Evolutionary conservation across 208 protist genomes (phyloP).

Genomic region (Novymonas esmeraldas): DNA sequence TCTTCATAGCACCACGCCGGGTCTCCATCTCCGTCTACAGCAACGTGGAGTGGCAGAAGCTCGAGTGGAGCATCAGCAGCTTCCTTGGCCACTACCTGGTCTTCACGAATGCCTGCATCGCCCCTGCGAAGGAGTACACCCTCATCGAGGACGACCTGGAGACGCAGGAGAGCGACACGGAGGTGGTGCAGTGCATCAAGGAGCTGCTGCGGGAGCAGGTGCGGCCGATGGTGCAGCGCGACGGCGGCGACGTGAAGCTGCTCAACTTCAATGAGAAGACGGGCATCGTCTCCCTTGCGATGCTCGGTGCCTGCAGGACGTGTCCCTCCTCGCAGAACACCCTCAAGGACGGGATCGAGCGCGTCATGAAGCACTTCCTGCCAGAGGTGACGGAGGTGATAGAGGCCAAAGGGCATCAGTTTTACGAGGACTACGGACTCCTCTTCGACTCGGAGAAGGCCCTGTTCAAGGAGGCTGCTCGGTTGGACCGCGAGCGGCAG

Average conservation of each 20-base stretch:
- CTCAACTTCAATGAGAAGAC: constrained; percentile 86
- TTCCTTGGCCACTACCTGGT: constrained; percentile 90
- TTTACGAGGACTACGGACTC: constrained; percentile 85
- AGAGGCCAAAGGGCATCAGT: constrained; percentile 72
- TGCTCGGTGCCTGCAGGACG: constrained; percentile 91
- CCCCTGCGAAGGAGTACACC: constrained; percentile 76
- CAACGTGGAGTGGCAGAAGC: constrained; percentile 65
- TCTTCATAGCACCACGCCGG: constrained; percentile 83
- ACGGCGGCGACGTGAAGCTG: constrained; percentile 93
- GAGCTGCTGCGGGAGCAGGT: constrained; percentile 92
- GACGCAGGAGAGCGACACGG: constrained; percentile 66
- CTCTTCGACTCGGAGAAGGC: constrained; percentile 82
- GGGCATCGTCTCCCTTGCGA: constrained; percentile 88
- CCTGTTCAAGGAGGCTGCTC: constrained; percentile 71
- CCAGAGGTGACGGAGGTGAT: constrained; percentile 87
- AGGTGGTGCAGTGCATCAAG: constrained; percentile 94
- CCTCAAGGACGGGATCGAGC: constrained; percentile 91
- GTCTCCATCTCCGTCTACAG: constrained; percentile 78
- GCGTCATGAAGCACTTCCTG: constrained; percentile 93
- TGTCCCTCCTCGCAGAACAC: constrained; percentile 92
- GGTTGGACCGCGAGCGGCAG: constrained; percentile 61
- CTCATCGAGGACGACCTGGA: constrained; percentile 87
- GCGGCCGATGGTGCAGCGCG: constrained; percentile 92
- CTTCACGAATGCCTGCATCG: constrained; percentile 68
- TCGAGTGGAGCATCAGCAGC: constrained; percentile 90